phyloP scores from a whole-genome alignment of 805 yeast genomes.

The Wickerhamomyces alni region DNA sequence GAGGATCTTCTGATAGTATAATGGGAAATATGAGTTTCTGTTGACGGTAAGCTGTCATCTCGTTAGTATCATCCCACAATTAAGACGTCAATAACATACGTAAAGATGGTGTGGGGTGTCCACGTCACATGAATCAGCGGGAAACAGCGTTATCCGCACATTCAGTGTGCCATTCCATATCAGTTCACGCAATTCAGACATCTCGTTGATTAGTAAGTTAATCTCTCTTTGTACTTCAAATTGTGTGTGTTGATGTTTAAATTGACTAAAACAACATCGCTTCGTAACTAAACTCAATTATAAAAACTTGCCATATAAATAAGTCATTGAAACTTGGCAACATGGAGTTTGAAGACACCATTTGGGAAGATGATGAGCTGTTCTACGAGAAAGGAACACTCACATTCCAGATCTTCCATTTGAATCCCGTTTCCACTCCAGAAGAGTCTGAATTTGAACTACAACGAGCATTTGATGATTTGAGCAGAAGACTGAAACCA shows the following conservation, averaged over 20 bases:
- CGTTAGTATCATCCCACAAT: neutral
- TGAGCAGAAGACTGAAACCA: constrained; percentile 23
- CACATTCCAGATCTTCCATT: constrained; percentile 24
- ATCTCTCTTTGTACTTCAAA: neutral
- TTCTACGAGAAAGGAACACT: constrained; percentile 12
- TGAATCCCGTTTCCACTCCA: constrained; percentile 24
- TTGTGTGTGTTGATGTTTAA: neutral
- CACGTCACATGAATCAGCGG: constrained; percentile 19
- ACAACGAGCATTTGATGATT: constrained; percentile 11
- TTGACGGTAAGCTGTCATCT: constrained; percentile 15
- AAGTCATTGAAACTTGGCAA: no score
- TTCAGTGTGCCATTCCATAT: constrained; percentile 55
- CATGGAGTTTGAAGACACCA: constrained; percentile 2
- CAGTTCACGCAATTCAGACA: constrained; percentile 29
- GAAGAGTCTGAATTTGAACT: constrained; percentile 15
- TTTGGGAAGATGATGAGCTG: constrained; percentile 11
- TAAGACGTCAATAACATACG: constrained; percentile 1
- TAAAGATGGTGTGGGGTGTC: constrained; percentile 7
- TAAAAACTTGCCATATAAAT: no score
- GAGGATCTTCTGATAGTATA: constrained; percentile 31
- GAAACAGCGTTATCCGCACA: constrained; percentile 29
- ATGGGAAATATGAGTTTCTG: constrained; percentile 50
- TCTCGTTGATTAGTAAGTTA: neutral
- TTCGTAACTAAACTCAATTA: no score
- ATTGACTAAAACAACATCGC: no score